Evolutionary conservation across 2,329 filamentous ascomycete genomes (phyloP), one percentile per base, ranked within the genome.

Genomic region (Xylaria sp.): DNA sequence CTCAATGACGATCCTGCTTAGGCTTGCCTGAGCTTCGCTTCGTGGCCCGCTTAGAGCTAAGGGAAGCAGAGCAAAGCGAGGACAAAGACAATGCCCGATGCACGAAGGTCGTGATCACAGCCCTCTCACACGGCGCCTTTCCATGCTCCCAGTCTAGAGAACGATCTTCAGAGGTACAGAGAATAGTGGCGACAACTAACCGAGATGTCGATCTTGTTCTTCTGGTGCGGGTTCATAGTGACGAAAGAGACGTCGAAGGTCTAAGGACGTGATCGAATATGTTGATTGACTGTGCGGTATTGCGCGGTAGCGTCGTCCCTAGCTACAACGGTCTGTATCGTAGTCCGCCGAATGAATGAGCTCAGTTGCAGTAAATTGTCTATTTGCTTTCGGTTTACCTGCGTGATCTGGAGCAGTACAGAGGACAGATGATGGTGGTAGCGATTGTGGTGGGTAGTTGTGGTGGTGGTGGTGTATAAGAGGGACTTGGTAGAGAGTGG

Each of bases 171-270:
- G 7, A 46, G 41, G 41, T 5, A 46, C 52, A 63, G 50, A 20
- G 5, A 52, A 55, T 59, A 60, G 31, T 61, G 65, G 62, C 62
- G 62, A 74, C 67, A 72, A 88, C 93, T 85, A 85, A 98, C 96
- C 86, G 89, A 94, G 84, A 98, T 88, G 84, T 99, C 96, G 78
- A 98, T 88, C 87, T 99, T 98, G 88, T 98, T 98, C 88, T 97
- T 94, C 87, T 98, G 93, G 82, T 94, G 94, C 76, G 95, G 95
- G 82, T 98, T 98, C 94, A 98, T 97, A 74, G 76, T 86, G 82
- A 71, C 72, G 70, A 65, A 48, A 55, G 52, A 57, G 63, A 58
- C 68, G 60, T 37, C 59, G 41, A 65, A 25, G 63, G 58, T 52
- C 25, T 52, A 18, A 23, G 34, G n/a, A 62, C 44, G 25, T 44